phyloP scores from a whole-genome alignment of 805 yeast genomes.

The Pichia nakasei region DNA sequence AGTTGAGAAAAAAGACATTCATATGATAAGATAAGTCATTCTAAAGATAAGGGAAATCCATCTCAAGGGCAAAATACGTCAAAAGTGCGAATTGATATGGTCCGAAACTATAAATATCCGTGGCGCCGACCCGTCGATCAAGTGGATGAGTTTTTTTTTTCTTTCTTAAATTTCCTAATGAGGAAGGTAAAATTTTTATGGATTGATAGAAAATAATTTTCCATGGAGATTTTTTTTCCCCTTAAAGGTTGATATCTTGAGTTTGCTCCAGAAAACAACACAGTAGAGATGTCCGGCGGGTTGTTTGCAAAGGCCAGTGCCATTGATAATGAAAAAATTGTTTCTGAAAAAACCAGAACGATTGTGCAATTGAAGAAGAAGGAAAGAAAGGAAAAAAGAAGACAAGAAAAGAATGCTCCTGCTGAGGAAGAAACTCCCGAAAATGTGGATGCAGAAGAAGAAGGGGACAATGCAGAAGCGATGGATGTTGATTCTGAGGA shows the following conservation, averaged over 20 bases:
- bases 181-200: not conserved
- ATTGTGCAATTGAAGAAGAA: conserved; percentile 8
- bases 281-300: conserved; percentile 8
- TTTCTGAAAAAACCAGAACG: conserved; percentile 22
- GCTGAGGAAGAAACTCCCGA: conserved; percentile 16
- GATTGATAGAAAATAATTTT: too few species aligned
- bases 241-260: too few species aligned
- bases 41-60: too few species aligned
- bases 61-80: too few species aligned
- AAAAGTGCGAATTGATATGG: too few species aligned
- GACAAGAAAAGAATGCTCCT: conserved; percentile 16
- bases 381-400: conserved; percentile 10
- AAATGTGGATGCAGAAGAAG: conserved; percentile 16
- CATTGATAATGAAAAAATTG: conserved; percentile 29
- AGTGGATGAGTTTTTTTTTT: too few species aligned
- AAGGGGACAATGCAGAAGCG: conserved; percentile 14
- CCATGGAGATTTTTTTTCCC: too few species aligned
- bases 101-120: not conserved
- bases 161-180: not conserved
- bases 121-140: not conserved
- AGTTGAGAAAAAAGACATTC: too few species aligned
- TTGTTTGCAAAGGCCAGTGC: conserved; percentile 36
- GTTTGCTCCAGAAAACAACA: too few species aligned
- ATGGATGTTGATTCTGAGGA: conserved; percentile 22
- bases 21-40: too few species aligned